phyloP scores from a whole-genome alignment of 345 rosid genomes.

The Passiflora organensis region DNA sequence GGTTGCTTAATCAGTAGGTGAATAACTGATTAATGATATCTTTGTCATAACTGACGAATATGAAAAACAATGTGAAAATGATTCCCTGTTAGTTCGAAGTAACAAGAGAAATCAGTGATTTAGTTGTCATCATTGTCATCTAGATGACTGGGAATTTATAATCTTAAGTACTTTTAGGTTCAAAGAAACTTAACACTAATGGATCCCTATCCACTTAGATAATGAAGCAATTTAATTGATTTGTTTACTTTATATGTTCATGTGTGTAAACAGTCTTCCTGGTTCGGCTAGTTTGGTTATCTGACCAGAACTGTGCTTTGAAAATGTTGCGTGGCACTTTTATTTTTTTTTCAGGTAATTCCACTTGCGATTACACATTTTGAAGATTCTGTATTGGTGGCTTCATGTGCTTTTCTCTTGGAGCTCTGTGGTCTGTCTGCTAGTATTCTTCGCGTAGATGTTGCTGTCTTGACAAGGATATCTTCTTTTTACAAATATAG shows the following conservation, averaged over 20 bases:
- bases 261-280: not conserved
- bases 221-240: not conserved
- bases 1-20: not conserved
- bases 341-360: conserved; percentile 49
- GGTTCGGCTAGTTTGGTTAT: not conserved
- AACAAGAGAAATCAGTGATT: too few species aligned
- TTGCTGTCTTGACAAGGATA: conserved; percentile 80
- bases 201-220: not conserved
- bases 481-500: conserved; percentile 59
- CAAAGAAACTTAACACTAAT: not conserved
- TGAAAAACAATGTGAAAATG: too few species aligned
- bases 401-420: conserved; percentile 78
- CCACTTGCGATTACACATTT: conserved; percentile 91
- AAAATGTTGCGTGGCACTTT: conserved; percentile 7
- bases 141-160: too few species aligned
- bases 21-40: not conserved
- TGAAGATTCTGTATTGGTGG: conserved; percentile 72
- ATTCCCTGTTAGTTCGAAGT: too few species aligned
- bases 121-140: too few species aligned
- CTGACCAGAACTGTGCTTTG: conserved; percentile 1
- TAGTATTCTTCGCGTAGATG: conserved; percentile 71
- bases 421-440: conserved; percentile 94
- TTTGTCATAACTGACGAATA: too few species aligned
- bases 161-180: not conserved
- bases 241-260: conserved; percentile 3